These are phyloP conservation scores for Sonneratia alba DNA, from an alignment of 345 rosid genomes.

Conservation along the genomic window DNA sequence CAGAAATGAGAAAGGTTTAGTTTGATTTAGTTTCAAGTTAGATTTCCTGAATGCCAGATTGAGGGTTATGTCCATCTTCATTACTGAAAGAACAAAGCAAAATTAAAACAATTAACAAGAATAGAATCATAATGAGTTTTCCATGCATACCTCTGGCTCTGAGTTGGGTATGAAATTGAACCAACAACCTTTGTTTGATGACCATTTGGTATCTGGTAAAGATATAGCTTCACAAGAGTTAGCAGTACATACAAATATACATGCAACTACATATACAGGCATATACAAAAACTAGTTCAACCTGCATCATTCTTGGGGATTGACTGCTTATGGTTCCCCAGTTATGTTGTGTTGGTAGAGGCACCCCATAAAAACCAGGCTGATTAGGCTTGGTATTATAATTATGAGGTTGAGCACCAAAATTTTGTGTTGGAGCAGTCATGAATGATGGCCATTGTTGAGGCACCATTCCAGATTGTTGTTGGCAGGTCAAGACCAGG, in stretches of 20 bases:
- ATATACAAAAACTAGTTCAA: conserved; percentile 10
- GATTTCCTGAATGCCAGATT: background rate
- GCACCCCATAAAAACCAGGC: conserved; percentile 15
- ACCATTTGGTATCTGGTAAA: conserved; percentile 31
- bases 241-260: background rate
- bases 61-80: background rate
- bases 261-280: too few species aligned
- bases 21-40: background rate
- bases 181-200: conserved; percentile 18
- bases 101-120: background rate
- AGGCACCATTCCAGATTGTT: conserved; percentile 36
- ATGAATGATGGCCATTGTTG: conserved; percentile 30
- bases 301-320: conserved; percentile 37
- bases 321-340: conserved; percentile 18
- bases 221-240: conserved; percentile 6
- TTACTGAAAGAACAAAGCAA: background rate
- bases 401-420: conserved; percentile 13
- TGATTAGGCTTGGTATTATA: conserved; percentile 12
- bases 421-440: conserved; percentile 24
- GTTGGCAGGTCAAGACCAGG: conserved; percentile 40
- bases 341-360: conserved; percentile 14
- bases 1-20: background rate
- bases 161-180: conserved; percentile 21
- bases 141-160: conserved; percentile 23
- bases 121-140: background rate